Percentiles rank a stretch among this genome's conserved stretches.
These are phyloP conservation scores for Schizosaccharomyces octosporus DNA, from an alignment of 805 yeast genomes.

Conservation along the genomic window DNA sequence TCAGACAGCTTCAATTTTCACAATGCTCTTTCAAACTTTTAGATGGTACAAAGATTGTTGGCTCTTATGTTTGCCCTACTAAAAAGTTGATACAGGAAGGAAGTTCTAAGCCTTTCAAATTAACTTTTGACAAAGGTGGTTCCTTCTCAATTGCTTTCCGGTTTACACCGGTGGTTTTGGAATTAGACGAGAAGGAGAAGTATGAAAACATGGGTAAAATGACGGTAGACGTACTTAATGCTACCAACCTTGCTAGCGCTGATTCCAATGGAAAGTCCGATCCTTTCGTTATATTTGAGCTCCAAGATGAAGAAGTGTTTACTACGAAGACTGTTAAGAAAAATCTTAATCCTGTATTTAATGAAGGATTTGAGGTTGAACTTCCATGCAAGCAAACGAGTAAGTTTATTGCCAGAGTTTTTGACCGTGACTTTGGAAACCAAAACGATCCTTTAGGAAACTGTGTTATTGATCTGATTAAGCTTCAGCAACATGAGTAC, in stretches of 20 bases:
- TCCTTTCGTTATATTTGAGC: slow-evolving; percentile 51
- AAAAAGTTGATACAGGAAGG: background rate
- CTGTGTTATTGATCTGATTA: slow-evolving; percentile 30
- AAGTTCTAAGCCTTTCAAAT: background rate
- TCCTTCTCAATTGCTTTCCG: slow-evolving; percentile 20
- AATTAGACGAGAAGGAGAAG: slow-evolving; percentile 50
- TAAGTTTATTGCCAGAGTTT: slow-evolving; percentile 29
- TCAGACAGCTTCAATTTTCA: background rate
- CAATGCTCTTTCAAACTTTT: background rate
- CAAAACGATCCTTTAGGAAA: slow-evolving; percentile 62
- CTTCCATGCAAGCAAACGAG: slow-evolving; percentile 41
- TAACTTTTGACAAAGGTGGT: background rate
- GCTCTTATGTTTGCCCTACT: background rate
- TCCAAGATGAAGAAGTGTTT: slow-evolving; percentile 38
- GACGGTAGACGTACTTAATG: slow-evolving; percentile 34
- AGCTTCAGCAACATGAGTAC: slow-evolving; percentile 34
- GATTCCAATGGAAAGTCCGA: slow-evolving; percentile 85
- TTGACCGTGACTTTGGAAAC: slow-evolving; percentile 88
- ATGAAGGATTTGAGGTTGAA: slow-evolving; percentile 36
- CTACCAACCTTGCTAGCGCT: slow-evolving; percentile 51
- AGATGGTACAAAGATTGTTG: background rate
- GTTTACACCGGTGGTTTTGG: slow-evolving; percentile 51
- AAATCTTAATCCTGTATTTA: slow-evolving; percentile 77
- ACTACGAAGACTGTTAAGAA: slow-evolving; percentile 65
- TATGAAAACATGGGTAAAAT: slow-evolving; percentile 52